phyloP scores from a whole-genome alignment of 352 stramenopile genomes.

The Pythium phragmiticola region DNA sequence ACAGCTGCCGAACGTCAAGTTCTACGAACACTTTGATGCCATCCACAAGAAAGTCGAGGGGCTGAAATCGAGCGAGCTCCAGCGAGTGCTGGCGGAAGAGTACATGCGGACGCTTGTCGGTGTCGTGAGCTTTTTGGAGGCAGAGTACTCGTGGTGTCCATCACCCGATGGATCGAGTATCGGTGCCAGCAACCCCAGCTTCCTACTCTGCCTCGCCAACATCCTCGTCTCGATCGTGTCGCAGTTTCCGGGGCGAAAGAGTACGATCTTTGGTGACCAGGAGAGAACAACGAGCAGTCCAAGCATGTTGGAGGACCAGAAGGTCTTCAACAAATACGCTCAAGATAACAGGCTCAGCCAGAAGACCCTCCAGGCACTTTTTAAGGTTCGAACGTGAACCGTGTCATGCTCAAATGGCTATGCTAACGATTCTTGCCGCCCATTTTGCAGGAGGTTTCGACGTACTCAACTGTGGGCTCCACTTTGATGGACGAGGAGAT shows the following conservation, averaged over 20 bases:
- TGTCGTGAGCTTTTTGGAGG: constrained; percentile 72
- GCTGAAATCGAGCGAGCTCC: constrained; percentile 70
- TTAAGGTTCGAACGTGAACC: constrained; percentile 30
- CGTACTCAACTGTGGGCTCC: constrained; percentile 20
- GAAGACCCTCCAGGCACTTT: constrained; percentile 20
- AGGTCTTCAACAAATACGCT: constrained; percentile 8
- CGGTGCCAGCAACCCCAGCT: constrained; percentile 20
- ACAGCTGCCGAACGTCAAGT: constrained; percentile 50
- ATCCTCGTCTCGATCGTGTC: constrained; percentile 66
- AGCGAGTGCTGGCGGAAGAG: constrained; percentile 73
- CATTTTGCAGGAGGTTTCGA: not conserved
- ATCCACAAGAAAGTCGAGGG: constrained; percentile 67
- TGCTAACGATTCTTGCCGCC: not conserved
- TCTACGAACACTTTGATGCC: constrained; percentile 75
- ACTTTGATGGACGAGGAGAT: constrained; percentile 74
- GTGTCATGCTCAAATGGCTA: not conserved
- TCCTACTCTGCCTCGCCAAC: constrained; percentile 60
- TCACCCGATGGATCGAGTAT: not conserved
- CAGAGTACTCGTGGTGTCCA: constrained; percentile 38
- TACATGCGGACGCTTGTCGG: constrained; percentile 75
- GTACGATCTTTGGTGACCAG: constrained; percentile 47
- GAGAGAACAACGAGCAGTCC: not conserved
- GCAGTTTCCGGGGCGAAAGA: constrained; percentile 42
- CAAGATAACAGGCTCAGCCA: constrained; percentile 9
- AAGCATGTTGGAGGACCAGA: not conserved